These are phyloP conservation scores for Hypoxylon sp. DNA, from an alignment of 2,329 filamentous ascomycete genomes.

Conservation along the genomic window DNA sequence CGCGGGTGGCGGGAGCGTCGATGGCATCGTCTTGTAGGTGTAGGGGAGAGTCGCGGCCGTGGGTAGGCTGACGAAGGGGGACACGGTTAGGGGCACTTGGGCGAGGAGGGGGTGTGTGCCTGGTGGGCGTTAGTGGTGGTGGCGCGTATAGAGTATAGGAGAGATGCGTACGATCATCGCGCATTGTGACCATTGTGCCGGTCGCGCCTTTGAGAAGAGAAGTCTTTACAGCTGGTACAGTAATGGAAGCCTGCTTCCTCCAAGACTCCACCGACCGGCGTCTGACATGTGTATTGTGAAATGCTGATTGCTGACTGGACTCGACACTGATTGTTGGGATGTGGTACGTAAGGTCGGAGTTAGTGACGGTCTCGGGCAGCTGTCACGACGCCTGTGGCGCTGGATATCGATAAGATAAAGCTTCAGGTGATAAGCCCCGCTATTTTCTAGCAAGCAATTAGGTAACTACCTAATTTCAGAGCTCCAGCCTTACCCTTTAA, in stretches of 20 bases:
- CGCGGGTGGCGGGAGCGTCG: slow-evolving; percentile 83
- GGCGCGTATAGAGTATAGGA: slow-evolving; percentile 12
- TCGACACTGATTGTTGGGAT: not conserved
- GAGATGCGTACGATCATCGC: slow-evolving; percentile 57
- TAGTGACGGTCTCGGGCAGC: slow-evolving; percentile 7
- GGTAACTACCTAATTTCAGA: not conserved
- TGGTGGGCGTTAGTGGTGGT: slow-evolving; percentile 54
- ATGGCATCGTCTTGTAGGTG: slow-evolving; percentile 92
- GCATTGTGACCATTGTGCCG: slow-evolving; percentile 54
- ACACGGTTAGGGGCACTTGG: slow-evolving; percentile 93
- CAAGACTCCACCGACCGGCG: not conserved
- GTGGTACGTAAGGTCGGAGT: not conserved
- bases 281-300: not conserved
- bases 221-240: not conserved
- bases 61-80: slow-evolving; percentile 92
- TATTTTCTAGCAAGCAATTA: not conserved
- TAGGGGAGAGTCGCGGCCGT: slow-evolving; percentile 93
- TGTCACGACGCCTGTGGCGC: slow-evolving; percentile 8
- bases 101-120: slow-evolving; percentile 89
- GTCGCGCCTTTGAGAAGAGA: not conserved
- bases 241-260: slow-evolving; percentile 6
- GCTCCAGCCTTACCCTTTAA: not conserved
- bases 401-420: slow-evolving; percentile 30
- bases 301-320: not conserved
- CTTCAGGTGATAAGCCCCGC: slow-evolving; percentile 35